Evolutionary conservation across 495 filamentous ascomycete genomes (phyloP).

Genomic region (Venustampulla echinocandica): DNA sequence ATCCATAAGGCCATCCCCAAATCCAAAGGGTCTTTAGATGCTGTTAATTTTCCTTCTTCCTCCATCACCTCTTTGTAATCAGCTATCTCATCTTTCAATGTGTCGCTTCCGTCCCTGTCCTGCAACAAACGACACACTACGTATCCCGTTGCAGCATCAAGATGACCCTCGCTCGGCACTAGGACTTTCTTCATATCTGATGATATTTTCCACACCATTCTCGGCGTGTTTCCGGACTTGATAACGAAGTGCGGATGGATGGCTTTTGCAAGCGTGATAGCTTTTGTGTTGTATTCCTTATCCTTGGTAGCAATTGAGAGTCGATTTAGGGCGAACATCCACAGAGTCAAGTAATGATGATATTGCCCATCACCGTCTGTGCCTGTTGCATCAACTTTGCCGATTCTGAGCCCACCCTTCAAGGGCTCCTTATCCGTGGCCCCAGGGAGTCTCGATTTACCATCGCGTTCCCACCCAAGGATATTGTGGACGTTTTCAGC

Average conservation of each 20-base stretch:
- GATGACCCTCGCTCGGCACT: conserved; percentile 48
- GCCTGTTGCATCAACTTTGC: conserved; percentile 44
- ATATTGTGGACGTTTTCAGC: conserved; percentile 47
- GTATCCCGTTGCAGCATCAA: conserved; percentile 55
- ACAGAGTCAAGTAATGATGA: conserved; percentile 59
- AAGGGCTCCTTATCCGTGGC: conserved; percentile 49
- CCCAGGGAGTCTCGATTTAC: conserved; percentile 36
- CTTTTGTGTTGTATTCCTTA: conserved; percentile 42
- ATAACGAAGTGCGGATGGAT: conserved; percentile 52
- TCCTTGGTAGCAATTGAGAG: conserved; percentile 44
- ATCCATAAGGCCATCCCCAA: conserved; percentile 62
- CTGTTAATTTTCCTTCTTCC: conserved; percentile 35
- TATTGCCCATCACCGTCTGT: conserved; percentile 57
- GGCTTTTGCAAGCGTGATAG: conserved; percentile 47
- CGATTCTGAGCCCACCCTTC: conserved; percentile 54
- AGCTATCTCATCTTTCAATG: conserved; percentile 16
- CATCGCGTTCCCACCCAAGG: conserved; percentile 48
- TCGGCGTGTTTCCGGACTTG: conserved; percentile 24
- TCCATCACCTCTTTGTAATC: conserved; percentile 1
- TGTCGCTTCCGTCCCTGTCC: conserved; percentile 36
- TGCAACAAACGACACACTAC: conserved; percentile 49
- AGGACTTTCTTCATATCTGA: conserved; percentile 41
- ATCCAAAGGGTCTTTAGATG: conserved; percentile 49
- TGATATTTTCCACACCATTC: conserved; percentile 59
- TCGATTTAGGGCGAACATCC: conserved; percentile 64